phyloP scores from a whole-genome alignment of 2,329 filamentous ascomycete species.

The Hirsutella rhossiliensis region DNA sequence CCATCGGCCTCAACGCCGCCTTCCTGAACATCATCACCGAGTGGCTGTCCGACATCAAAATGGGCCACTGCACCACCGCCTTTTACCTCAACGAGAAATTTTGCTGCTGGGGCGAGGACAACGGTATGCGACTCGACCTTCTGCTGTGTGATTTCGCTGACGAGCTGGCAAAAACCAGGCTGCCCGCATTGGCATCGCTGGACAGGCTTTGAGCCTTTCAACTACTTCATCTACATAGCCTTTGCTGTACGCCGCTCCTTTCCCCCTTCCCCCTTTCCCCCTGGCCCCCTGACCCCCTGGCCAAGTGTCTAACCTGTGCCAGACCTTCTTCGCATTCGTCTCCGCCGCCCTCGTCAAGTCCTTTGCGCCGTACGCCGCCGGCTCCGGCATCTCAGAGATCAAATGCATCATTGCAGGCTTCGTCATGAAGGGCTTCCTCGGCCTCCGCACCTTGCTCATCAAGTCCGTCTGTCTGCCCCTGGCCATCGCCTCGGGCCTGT shows the following conservation, averaged over 20 bases:
- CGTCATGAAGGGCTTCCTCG: constrained; percentile 97
- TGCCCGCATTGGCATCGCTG: constrained; percentile 84
- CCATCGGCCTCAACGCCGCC: constrained; percentile 86
- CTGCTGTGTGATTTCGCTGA: constrained; percentile 7
- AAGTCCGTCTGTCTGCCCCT: constrained; percentile 87
- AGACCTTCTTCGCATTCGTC: constrained; percentile 69
- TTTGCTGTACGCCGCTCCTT: constrained; percentile 51
- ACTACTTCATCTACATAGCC: constrained; percentile 79
- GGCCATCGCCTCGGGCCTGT: constrained; percentile 86
- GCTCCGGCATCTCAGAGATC: constrained; percentile 96
- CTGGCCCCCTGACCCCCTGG: constrained; percentile 3
- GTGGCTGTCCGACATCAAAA: constrained; percentile 91
- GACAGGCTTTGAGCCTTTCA: constrained; percentile 65
- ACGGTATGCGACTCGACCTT: constrained; percentile 36
- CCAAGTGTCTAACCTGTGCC: not conserved
- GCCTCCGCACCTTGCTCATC: constrained; percentile 82
- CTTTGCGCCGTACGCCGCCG: constrained; percentile 91
- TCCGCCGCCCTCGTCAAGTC: constrained; percentile 77
- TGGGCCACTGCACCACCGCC: constrained; percentile 87
- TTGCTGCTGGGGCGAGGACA: constrained; percentile 94
- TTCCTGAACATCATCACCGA: constrained; percentile 92
- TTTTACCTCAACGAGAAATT: constrained; percentile 98
- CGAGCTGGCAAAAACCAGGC: constrained; percentile 31
- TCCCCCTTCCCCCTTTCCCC: not conserved
- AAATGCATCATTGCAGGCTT: constrained; percentile 99